Conservation (phyloP, 768 basidiomycete genomes). For the Stropharia rugosoannulata region DNA sequence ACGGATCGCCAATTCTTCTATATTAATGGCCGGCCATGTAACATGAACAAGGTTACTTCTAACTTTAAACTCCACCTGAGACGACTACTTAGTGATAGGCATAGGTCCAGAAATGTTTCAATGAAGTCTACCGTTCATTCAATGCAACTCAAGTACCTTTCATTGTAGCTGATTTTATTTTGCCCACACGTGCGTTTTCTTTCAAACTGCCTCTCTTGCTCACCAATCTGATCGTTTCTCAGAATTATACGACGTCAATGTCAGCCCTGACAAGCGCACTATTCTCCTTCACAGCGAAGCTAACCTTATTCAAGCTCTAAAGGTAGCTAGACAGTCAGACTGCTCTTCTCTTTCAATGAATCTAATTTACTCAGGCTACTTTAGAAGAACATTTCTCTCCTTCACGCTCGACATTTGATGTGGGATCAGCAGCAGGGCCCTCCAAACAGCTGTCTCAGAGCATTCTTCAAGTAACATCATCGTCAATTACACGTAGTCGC, state of each 20-base stretch:
- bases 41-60: slow-evolving; percentile 59
- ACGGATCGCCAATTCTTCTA: slow-evolving; percentile 92
- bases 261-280: slow-evolving; percentile 96
- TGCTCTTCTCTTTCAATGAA: not conserved
- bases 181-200: slow-evolving; percentile 67
- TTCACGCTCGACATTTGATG: slow-evolving; percentile 70
- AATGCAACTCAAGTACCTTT: slow-evolving; percentile 72
- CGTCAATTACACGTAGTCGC: not conserved
- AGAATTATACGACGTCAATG: slow-evolving; percentile 91
- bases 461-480: slow-evolving; percentile 15
- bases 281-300: slow-evolving; percentile 88
- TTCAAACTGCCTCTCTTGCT: not conserved
- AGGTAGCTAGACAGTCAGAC: slow-evolving; percentile 41
- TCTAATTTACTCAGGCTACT: slow-evolving; percentile 42
- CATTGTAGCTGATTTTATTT: slow-evolving; percentile 76
- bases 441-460: slow-evolving; percentile 16
- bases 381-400: slow-evolving; percentile 70
- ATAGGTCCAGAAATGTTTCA: slow-evolving; percentile 85
- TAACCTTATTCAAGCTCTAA: slow-evolving; percentile 74
- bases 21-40: slow-evolving; percentile 89
- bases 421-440: slow-evolving; percentile 30
- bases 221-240: not conserved
- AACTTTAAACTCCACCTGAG: not conserved
- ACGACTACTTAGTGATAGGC: not conserved
- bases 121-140: slow-evolving; percentile 90